A percentile compares a stretch with the other conserved stretches of the same genome.
Evolutionary conservation across 2,329 filamentous ascomycete species (phyloP).

Genomic region (Alternaria dauci): DNA sequence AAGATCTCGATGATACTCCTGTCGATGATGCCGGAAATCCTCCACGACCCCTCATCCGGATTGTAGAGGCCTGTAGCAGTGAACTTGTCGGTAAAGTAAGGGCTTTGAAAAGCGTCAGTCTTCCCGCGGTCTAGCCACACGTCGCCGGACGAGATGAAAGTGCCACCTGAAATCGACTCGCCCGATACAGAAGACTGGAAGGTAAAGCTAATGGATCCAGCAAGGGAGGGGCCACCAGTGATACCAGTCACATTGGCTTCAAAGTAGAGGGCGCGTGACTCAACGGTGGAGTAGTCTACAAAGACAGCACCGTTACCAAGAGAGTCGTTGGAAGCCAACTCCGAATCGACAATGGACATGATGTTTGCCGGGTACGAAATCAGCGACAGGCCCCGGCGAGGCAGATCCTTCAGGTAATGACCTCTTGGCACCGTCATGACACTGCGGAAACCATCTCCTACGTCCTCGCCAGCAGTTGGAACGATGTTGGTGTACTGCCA

Average conservation of each 20-base stretch:
- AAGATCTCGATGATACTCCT: slow-evolving; percentile 65
- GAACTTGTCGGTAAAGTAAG: slow-evolving; percentile 66
- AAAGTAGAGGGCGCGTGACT: slow-evolving; percentile 63
- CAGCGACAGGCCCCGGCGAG: slow-evolving; percentile 62
- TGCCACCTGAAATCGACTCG: slow-evolving; percentile 61
- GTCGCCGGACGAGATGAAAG: slow-evolving; percentile 58
- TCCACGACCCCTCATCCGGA: slow-evolving; percentile 43
- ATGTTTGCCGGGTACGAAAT: slow-evolving; percentile 62
- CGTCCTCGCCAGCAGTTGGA: slow-evolving; percentile 61
- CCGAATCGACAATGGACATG: slow-evolving; percentile 56
- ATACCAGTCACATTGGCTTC: slow-evolving; percentile 62
- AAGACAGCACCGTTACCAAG: slow-evolving; percentile 60
- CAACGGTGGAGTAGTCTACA: slow-evolving; percentile 61
- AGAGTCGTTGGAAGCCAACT: slow-evolving; percentile 54
- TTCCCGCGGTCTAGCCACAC: slow-evolving; percentile 61
- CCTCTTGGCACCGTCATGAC: slow-evolving; percentile 62
- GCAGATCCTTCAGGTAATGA: slow-evolving; percentile 62
- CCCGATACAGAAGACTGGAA: slow-evolving; percentile 60
- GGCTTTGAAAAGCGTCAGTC: slow-evolving; percentile 61
- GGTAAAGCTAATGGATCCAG: slow-evolving; percentile 61
- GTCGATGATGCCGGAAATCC: slow-evolving; percentile 62
- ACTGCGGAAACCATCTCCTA: slow-evolving; percentile 57
- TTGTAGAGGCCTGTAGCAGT: slow-evolving; percentile 43
- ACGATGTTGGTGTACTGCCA: slow-evolving; percentile 66
- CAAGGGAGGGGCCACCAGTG: slow-evolving; percentile 38